These are phyloP conservation scores for Panicum hallii DNA, from an alignment of 202 grass and related monocot genomes.

Conservation along the genomic window DNA sequence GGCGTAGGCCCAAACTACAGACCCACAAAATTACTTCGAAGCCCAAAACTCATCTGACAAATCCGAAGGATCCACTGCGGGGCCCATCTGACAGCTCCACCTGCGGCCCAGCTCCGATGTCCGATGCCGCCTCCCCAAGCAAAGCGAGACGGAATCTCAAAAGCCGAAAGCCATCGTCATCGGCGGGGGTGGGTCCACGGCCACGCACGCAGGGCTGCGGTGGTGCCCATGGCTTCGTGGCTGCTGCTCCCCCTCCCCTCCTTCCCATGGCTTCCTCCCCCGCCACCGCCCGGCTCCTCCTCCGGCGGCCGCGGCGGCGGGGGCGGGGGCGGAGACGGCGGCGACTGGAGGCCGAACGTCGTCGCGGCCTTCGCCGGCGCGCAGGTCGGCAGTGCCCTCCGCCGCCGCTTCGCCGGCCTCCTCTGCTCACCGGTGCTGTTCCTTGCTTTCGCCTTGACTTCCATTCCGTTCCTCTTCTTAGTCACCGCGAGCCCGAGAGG, in stretches of 20 bases:
- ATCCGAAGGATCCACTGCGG: neutral
- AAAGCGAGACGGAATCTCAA: constrained; percentile 23
- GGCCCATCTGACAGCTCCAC: neutral
- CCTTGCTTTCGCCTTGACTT: neutral
- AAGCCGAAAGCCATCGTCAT: neutral
- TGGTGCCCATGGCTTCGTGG: constrained; percentile 58
- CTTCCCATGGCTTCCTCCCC: constrained; percentile 55
- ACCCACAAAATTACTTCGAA: neutral
- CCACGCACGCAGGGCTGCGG: constrained; percentile 31
- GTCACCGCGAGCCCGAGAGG: neutral
- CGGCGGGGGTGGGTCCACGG: constrained; percentile 44
- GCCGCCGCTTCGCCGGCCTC: constrained; percentile 53
- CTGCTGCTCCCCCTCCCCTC: constrained; percentile 56
- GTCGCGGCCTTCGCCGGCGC: constrained; percentile 51
- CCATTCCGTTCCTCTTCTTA: neutral
- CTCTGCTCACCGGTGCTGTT: constrained; percentile 51
- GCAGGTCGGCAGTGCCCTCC: constrained; percentile 59
- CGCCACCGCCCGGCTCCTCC: constrained; percentile 59
- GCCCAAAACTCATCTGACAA: neutral
- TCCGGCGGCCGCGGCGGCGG: constrained; percentile 48
- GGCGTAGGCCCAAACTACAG: neutral
- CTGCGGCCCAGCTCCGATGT: constrained; percentile 22
- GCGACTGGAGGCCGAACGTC: constrained; percentile 54
- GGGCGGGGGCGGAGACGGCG: constrained; percentile 35
- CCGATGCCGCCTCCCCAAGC: constrained; percentile 42